phyloP scores from a whole-genome alignment of 2,329 filamentous ascomycete species.

The Hortaea sp. region DNA sequence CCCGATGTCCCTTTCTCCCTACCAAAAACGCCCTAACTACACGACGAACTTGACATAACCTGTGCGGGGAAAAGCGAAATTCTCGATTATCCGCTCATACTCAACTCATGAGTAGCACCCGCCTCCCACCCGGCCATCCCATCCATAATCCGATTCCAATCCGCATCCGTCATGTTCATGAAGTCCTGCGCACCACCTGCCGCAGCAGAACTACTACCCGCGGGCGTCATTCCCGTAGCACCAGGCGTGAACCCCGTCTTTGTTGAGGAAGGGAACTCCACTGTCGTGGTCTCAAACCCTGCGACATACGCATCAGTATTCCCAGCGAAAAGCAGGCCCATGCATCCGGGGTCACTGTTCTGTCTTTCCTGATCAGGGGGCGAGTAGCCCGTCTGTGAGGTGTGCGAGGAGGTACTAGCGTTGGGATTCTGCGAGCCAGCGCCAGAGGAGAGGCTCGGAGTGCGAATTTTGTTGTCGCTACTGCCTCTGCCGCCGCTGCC shows the following conservation, averaged over 20 bases:
- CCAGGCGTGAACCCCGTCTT: constrained; percentile 11
- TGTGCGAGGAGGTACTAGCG: constrained; percentile 15
- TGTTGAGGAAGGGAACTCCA: too few species aligned
- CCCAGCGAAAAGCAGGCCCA: neutral
- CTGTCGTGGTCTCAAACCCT: constrained; percentile 12
- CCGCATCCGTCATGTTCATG: constrained; percentile 21
- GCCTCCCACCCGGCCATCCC: constrained; percentile 8
- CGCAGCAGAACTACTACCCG: neutral
- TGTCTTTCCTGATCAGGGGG: constrained; percentile 3
- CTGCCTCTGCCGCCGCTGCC: constrained; percentile 17
- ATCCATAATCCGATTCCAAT: constrained; percentile 22
- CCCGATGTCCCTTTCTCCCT: too few species aligned
- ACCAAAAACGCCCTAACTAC: too few species aligned
- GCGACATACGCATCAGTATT: constrained; percentile 4
- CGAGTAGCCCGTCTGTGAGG: constrained; percentile 19
- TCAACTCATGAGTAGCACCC: neutral
- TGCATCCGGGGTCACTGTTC: too few species aligned
- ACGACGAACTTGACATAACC: too few species aligned
- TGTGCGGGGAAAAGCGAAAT: too few species aligned
- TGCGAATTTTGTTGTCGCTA: constrained; percentile 11
- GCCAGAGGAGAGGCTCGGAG: constrained; percentile 14
- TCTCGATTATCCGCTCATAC: too few species aligned
- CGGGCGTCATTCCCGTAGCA: constrained; percentile 9
- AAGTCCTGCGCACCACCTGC: neutral
- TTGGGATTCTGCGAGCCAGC: constrained; percentile 10